Evolutionary conservation across 495 filamentous ascomycete species (phyloP).

Genomic region (Aspergillus coremiiformis): DNA sequence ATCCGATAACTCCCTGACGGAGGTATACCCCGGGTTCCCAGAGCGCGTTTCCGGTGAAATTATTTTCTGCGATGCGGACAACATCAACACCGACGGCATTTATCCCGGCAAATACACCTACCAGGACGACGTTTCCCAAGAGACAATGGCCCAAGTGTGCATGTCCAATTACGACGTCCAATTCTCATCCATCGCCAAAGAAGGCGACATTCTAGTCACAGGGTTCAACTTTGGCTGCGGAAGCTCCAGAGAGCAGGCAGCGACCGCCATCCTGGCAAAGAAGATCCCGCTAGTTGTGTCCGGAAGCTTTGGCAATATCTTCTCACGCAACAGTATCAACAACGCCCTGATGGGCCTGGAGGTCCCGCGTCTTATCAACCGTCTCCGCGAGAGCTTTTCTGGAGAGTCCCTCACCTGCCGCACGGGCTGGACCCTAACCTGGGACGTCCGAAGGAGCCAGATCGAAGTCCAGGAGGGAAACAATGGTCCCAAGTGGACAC

Average conservation of each 20-base stretch:
- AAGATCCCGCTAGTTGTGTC: slow-evolving; percentile 76
- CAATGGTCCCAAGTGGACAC: slow-evolving; percentile 56
- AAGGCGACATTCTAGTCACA: slow-evolving; percentile 71
- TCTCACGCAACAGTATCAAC: slow-evolving; percentile 83
- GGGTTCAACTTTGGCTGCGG: slow-evolving; percentile 94
- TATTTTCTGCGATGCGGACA: slow-evolving; percentile 50
- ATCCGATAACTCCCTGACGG: slow-evolving; percentile 28
- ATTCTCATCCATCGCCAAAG: slow-evolving; percentile 53
- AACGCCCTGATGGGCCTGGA: slow-evolving; percentile 84
- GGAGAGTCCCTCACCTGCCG: slow-evolving; percentile 56
- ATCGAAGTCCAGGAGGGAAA: slow-evolving; percentile 66
- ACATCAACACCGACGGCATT: slow-evolving; percentile 55
- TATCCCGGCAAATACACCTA: slow-evolving; percentile 91
- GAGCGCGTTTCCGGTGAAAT: slow-evolving; percentile 46
- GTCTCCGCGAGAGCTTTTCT: slow-evolving; percentile 59
- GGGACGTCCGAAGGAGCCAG: slow-evolving; percentile 70
- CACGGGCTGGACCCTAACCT: slow-evolving; percentile 82
- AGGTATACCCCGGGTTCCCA: slow-evolving; percentile 47
- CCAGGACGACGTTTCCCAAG: slow-evolving; percentile 68
- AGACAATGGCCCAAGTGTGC: slow-evolving; percentile 79
- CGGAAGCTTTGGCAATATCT: slow-evolving; percentile 87
- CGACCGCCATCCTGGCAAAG: slow-evolving; percentile 81
- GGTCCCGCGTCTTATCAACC: slow-evolving; percentile 61
- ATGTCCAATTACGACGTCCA: slow-evolving; percentile 85
- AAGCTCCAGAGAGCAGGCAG: slow-evolving; percentile 75